Base-by-base conservation (phyloP, 768 basidiomycete genomes). In the Fomitopsis serialis region DNA sequence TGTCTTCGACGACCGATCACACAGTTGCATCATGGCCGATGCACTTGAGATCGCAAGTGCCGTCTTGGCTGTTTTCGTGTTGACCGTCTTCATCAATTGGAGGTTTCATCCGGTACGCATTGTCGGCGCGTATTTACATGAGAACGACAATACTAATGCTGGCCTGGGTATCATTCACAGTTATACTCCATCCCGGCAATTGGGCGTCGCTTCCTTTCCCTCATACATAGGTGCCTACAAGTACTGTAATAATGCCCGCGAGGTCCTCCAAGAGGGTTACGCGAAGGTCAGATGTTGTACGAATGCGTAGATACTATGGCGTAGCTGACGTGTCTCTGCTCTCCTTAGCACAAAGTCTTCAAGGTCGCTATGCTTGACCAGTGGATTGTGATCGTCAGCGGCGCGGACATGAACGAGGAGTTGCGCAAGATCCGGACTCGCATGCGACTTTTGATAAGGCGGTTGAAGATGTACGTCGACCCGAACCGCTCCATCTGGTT, bases 351-450 rank as follows among this genome's bases (percentile, higher is more conserved):
- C 52, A 58, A 56, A 12, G 46, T 59, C 11, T 81, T 78, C 64
- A 74, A 73, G 62, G 65, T 80, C 7, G 66, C 78, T 0, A 66
- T 65, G 34, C 60, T 75, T 37, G 65, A 74, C 42, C 66, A 69
- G 46, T 81, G 80, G 79, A 57, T 72, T n/a, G 68, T 79, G 24
- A 62, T 82, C 11, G 62, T 76, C 15, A 70, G 70, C 23, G 74
- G 77, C 2, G 63, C 68, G 0, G 54, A 73, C n/a, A 65, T 74
- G 34, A 64, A 81, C 13, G 76, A 82, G 9, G 82, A 83, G 46
- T 61, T 84, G n/a, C 71, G 78, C 25, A 74, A 64, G 55, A 72
- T 75, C 67, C 73, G 6, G 78, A 78, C 45, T 66, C 75, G 22
- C 69, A 70, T n/a, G 64, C 80, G 9, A 78, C 77, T 34, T 67